Evolutionary conservation across 2,329 filamentous ascomycete genomes (phyloP).

Genomic region (Cladosporium sp.): DNA sequence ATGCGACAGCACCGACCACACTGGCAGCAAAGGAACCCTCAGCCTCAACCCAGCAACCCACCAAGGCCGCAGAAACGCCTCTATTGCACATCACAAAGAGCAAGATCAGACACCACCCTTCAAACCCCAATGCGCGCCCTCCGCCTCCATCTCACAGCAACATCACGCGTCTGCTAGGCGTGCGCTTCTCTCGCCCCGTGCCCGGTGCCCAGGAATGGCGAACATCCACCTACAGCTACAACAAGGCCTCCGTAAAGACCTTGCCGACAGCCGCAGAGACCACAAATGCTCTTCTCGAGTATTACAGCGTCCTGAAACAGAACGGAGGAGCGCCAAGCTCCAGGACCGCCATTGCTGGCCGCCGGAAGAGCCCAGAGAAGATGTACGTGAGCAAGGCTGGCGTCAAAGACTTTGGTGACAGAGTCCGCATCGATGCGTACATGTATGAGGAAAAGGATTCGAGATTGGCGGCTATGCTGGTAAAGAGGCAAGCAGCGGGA

Average conservation of each 20-base stretch:
- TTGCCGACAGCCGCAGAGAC: slow-evolving; percentile 25
- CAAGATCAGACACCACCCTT: slow-evolving; percentile 13
- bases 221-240: slow-evolving; percentile 31
- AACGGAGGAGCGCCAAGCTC: slow-evolving; percentile 23
- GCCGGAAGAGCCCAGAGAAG: slow-evolving; percentile 24
- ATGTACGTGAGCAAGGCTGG: slow-evolving; percentile 25
- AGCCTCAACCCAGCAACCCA: slow-evolving; percentile 6
- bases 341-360: slow-evolving; percentile 21
- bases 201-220: slow-evolving; percentile 32
- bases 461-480: no score
- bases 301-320: slow-evolving; percentile 26
- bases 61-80: neutral
- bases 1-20: neutral
- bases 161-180: slow-evolving; percentile 20
- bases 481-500: neutral
- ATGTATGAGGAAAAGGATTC: slow-evolving; percentile 26
- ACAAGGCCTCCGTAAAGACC: slow-evolving; percentile 28
- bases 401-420: slow-evolving; percentile 30
- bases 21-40: slow-evolving; percentile 9
- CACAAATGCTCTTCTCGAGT: slow-evolving; percentile 27
- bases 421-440: slow-evolving; percentile 28
- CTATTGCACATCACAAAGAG: slow-evolving; percentile 18
- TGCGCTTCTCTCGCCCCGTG: slow-evolving; percentile 21
- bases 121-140: slow-evolving; percentile 20
- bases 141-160: slow-evolving; percentile 15